Percentiles rank a stretch among this genome's conserved stretches.
These are phyloP conservation scores for Backusella luteola DNA, from an alignment of 192 early-diverging fungal genomes.

Conservation along the genomic window DNA sequence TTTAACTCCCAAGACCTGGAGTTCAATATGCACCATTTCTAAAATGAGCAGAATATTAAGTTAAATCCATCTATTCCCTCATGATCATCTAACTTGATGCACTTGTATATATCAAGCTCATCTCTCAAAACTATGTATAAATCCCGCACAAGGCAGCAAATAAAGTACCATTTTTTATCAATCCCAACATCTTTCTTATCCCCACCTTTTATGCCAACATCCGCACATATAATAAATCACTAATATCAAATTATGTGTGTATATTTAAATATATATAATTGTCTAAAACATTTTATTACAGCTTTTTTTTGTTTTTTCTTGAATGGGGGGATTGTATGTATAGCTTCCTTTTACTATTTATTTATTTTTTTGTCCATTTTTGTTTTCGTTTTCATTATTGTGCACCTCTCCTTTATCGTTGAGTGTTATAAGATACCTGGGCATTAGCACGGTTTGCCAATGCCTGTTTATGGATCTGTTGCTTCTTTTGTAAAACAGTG, in stretches of 20 bases:
- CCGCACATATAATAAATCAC: background rate
- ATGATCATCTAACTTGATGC: background rate
- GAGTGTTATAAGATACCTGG: constrained; percentile 34
- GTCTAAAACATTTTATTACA: constrained; percentile 9
- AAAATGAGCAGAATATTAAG: background rate
- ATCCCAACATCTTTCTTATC: background rate
- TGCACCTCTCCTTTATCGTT: constrained; percentile 10
- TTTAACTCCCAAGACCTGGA: background rate
- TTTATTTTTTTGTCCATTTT: background rate
- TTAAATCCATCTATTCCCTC: background rate
- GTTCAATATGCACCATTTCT: background rate
- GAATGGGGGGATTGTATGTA: background rate
- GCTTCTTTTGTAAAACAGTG: constrained; percentile 70
- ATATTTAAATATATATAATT: background rate
- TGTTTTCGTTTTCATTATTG: background rate
- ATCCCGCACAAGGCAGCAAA: no score
- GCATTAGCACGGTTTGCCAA: constrained; percentile 78
- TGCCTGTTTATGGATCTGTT: constrained; percentile 76
- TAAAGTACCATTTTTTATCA: no score
- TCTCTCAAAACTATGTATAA: background rate
- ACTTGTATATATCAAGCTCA: background rate
- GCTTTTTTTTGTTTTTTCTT: background rate
- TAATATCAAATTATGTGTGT: background rate
- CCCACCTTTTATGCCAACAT: background rate
- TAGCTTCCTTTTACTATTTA: background rate